phyloP scores from a whole-genome alignment of 768 basidiomycete species.

The Rhodosporidiobolus sp. region DNA sequence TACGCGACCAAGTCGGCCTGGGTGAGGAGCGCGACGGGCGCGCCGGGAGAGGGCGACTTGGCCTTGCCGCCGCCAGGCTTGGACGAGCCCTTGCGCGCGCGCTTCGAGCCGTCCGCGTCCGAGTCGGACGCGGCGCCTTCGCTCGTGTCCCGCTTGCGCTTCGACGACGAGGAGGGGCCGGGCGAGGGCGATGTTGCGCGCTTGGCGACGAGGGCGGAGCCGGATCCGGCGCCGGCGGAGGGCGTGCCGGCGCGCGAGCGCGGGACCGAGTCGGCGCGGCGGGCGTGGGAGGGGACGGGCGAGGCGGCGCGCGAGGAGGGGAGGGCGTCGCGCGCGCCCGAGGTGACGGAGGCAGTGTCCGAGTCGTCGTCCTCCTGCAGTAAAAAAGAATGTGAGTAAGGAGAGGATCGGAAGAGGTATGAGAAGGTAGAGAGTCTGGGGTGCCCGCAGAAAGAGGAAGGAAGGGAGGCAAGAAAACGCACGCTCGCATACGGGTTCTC shows the following conservation, averaged over 20 bases:
- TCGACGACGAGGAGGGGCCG: constrained; percentile 11
- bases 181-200: constrained; percentile 70
- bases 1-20: constrained; percentile 27
- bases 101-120: constrained; percentile 22
- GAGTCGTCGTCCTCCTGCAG: constrained; percentile 16
- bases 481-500: constrained; percentile 70
- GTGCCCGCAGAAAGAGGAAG: constrained; percentile 3
- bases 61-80: neutral
- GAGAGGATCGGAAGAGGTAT: too few species aligned
- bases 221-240: constrained; percentile 59
- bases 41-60: constrained; percentile 16
- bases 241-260: constrained; percentile 57
- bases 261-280: constrained; percentile 58
- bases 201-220: constrained; percentile 75
- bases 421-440: constrained; percentile 13
- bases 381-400: too few species aligned
- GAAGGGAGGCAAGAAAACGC: constrained; percentile 46
- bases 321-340: constrained; percentile 5
- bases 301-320: constrained; percentile 17
- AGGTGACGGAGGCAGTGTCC: constrained; percentile 28
- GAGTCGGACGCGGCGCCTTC: constrained; percentile 49
- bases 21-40: constrained; percentile 1
- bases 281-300: constrained; percentile 42
- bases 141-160: constrained; percentile 58
- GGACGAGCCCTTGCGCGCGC: constrained; percentile 18